These are phyloP conservation scores for Globisporangium cystogenes DNA, from an alignment of 352 stramenopile species.

Conservation along the genomic window DNA sequence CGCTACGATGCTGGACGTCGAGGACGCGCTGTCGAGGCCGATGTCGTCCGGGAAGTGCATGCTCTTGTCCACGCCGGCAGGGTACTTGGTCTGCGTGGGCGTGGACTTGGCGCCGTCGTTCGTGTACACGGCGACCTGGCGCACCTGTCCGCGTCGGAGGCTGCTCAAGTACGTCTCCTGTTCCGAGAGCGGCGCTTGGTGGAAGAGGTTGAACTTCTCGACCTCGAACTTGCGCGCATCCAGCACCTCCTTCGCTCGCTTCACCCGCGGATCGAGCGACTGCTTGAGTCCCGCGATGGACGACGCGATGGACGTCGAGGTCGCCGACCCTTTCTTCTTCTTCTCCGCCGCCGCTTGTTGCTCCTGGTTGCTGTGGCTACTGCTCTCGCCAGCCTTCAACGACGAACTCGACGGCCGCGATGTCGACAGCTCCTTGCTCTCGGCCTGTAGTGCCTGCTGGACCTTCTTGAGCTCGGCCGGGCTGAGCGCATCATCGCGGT, in stretches of 20 bases:
- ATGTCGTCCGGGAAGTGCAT: constrained; percentile 81
- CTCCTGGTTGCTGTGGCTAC: background rate
- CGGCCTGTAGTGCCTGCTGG: constrained; percentile 51
- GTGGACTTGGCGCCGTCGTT: constrained; percentile 49
- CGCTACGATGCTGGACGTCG: constrained; percentile 1
- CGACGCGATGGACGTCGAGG: constrained; percentile 31
- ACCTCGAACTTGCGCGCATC: constrained; percentile 58
- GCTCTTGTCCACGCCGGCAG: constrained; percentile 29
- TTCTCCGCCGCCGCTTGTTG: constrained; percentile 11
- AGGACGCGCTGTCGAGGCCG: constrained; percentile 35
- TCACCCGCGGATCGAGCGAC: constrained; percentile 52
- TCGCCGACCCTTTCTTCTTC: constrained; percentile 3
- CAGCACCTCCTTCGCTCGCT: constrained; percentile 54
- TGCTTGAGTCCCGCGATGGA: constrained; percentile 77
- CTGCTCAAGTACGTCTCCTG: constrained; percentile 50
- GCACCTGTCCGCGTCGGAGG: constrained; percentile 39
- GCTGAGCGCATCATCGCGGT: constrained; percentile 9
- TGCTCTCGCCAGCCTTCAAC: constrained; percentile 4
- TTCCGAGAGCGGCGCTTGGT: constrained; percentile 49
- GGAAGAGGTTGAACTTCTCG: constrained; percentile 65
- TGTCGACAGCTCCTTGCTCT: constrained; percentile 43
- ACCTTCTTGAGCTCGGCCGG: constrained; percentile 44
- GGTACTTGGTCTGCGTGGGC: constrained; percentile 45
- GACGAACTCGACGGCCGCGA: constrained; percentile 23
- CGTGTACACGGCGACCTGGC: constrained; percentile 51